A percentile compares a stretch with the other conserved stretches of the same genome.
These are phyloP conservation scores for Chamaecrista fasciculata DNA, from an alignment of 306 rosid species.

Conservation along the genomic window DNA sequence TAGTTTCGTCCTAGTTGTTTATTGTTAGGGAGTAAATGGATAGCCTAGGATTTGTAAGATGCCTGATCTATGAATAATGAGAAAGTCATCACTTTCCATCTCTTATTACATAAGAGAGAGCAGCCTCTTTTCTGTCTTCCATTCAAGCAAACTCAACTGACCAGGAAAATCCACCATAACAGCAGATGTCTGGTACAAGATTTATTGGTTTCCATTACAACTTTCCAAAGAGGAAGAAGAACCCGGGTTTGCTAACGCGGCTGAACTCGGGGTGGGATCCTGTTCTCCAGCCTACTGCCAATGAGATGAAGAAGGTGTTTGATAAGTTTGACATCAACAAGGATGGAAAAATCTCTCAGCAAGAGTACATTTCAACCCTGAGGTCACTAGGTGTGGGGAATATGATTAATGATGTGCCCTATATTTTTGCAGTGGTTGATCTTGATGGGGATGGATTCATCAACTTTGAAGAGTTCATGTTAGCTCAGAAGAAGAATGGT, in stretches of 20 bases:
- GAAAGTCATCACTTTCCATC: background rate
- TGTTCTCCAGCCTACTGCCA: conserved; percentile 50
- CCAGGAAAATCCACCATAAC: conserved; percentile 1
- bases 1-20: conserved; percentile 33
- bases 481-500: conserved; percentile 65
- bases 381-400: conserved; percentile 60
- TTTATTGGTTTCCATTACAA: conserved; percentile 81
- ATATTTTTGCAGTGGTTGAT: conserved; percentile 67
- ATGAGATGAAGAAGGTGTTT: conserved; percentile 80
- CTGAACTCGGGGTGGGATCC: conserved; percentile 45
- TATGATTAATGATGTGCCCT: conserved; percentile 51
- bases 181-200: conserved; percentile 44
- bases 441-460: conserved; percentile 82
- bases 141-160: conserved; percentile 1
- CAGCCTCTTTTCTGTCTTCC: background rate
- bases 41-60: conserved; percentile 18
- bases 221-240: conserved; percentile 57
- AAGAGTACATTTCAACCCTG: conserved; percentile 63
- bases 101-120: conserved; percentile 14
- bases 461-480: conserved; percentile 69
- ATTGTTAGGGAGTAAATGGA: conserved; percentile 34
- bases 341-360: conserved; percentile 77
- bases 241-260: conserved; percentile 57
- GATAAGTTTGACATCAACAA: conserved; percentile 71
- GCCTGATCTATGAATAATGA: background rate